A percentile compares a stretch with the other conserved stretches of the same genome.
phyloP scores from a whole-genome alignment of 139 green algal genomes.

The Zygnema cylindricum region DNA sequence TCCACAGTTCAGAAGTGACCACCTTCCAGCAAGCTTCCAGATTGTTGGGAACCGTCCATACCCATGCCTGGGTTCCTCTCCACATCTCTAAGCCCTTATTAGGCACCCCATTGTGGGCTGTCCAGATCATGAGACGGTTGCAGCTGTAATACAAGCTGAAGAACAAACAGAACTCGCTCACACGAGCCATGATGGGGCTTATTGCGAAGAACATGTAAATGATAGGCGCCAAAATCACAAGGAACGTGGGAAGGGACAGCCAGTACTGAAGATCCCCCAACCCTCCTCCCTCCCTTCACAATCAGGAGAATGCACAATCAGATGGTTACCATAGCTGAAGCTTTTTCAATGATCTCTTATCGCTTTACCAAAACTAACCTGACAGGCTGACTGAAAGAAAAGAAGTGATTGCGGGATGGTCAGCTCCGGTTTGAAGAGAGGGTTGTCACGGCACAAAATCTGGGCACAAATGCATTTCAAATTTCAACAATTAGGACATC shows the following conservation, averaged over 20 bases:
- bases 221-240: conserved; percentile 24
- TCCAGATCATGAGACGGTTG: conserved; percentile 50
- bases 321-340: neutral
- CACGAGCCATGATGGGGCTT: conserved; percentile 20
- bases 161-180: conserved; percentile 44
- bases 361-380: conserved; percentile 4
- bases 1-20: conserved; percentile 9
- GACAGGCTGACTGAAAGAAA: conserved; percentile 51
- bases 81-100: conserved; percentile 39
- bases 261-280: neutral
- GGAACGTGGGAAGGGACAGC: conserved; percentile 32
- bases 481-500: neutral
- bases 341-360: neutral
- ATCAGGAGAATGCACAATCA: neutral
- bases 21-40: conserved; percentile 46
- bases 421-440: conserved; percentile 42
- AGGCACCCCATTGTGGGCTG: conserved; percentile 35
- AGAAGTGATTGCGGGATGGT: conserved; percentile 35
- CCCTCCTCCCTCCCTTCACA: neutral
- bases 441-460: conserved; percentile 53
- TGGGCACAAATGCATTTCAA: too few relatives aligned
- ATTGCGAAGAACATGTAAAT: conserved; percentile 34
- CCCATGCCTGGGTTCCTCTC: conserved; percentile 42
- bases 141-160: conserved; percentile 40
- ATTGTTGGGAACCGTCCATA: conserved; percentile 52